phyloP scores from a whole-genome alignment of 2,329 filamentous ascomycete genomes.

The Chrysoporthe cubensis region DNA sequence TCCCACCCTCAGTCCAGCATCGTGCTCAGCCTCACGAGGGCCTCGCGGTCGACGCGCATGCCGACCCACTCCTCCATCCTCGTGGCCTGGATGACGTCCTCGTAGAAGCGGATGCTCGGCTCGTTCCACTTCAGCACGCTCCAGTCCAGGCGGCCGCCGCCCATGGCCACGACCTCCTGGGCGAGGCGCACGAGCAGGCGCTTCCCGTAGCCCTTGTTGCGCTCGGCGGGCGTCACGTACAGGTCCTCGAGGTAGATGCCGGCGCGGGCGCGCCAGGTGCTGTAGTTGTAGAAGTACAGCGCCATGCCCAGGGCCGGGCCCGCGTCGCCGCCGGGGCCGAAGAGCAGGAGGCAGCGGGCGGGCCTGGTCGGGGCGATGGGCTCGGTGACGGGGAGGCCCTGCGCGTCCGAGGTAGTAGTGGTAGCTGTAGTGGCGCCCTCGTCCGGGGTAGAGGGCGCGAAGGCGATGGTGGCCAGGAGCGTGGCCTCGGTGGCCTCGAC shows the following conservation, averaged over 20 bases:
- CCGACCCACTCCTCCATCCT: conserved; percentile 73
- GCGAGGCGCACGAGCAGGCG: conserved; percentile 75
- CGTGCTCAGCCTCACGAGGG: conserved; percentile 61
- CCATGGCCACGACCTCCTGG: conserved; percentile 73
- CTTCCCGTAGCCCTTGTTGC: conserved; percentile 81
- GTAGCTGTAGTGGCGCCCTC: conserved; percentile 44
- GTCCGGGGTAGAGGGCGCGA: conserved; percentile 55
- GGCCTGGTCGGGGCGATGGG: conserved; percentile 61
- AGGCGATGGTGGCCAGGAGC: conserved; percentile 77
- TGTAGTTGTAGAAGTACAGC: conserved; percentile 94
- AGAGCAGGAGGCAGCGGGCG: conserved; percentile 75
- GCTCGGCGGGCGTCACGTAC: conserved; percentile 73
- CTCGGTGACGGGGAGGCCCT: conserved; percentile 50
- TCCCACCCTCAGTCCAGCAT: conserved; percentile 39
- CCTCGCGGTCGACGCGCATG: conserved; percentile 74
- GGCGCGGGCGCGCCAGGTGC: conserved; percentile 84
- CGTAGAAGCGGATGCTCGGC: conserved; percentile 87
- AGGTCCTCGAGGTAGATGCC: conserved; percentile 95
- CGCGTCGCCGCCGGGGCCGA: conserved; percentile 49
- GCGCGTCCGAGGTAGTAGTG: conserved; percentile 34
- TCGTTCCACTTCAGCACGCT: conserved; percentile 91
- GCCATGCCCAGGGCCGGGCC: conserved; percentile 69
- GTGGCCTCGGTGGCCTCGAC: conserved; percentile 80
- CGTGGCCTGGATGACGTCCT: conserved; percentile 65
- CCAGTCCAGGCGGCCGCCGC: conserved; percentile 84